Conservation (phyloP, 306 rosid genomes). For the Vachellia collinsii region DNA sequence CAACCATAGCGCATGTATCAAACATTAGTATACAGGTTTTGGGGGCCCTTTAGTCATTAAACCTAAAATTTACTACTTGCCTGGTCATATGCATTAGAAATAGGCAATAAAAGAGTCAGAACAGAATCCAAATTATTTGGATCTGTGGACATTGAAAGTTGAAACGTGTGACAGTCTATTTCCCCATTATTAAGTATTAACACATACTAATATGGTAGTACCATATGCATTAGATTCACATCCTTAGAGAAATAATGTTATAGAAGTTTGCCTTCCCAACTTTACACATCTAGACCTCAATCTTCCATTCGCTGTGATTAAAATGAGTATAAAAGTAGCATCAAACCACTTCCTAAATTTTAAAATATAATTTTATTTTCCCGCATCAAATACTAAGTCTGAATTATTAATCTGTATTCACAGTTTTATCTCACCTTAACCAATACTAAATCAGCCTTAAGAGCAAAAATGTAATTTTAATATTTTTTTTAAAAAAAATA, state of each 20-base stretch:
- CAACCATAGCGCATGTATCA: background rate
- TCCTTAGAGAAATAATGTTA: background rate
- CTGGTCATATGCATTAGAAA: background rate
- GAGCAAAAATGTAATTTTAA: too few species aligned
- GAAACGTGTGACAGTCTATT: background rate
- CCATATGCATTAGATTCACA: too few species aligned
- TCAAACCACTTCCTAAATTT: too few species aligned
- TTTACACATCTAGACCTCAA: background rate
- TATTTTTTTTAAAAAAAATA: too few species aligned
- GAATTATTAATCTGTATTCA: too few species aligned
- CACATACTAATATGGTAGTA: too few species aligned
- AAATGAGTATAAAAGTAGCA: too few species aligned
- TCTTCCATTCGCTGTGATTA: too few species aligned
- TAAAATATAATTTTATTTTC: too few species aligned
- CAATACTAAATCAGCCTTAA: too few species aligned
- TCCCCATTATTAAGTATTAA: background rate
- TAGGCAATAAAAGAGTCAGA: background rate
- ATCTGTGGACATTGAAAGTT: background rate
- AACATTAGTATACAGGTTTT: background rate
- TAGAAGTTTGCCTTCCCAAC: background rate
- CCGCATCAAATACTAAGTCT: too few species aligned
- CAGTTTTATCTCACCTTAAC: too few species aligned
- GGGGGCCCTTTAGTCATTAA: background rate
- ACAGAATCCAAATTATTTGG: background rate
- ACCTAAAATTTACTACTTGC: background rate